phyloP scores from a whole-genome alignment of 163 green algal genomes.

The Chlamydomonas reinhardtii region DNA sequence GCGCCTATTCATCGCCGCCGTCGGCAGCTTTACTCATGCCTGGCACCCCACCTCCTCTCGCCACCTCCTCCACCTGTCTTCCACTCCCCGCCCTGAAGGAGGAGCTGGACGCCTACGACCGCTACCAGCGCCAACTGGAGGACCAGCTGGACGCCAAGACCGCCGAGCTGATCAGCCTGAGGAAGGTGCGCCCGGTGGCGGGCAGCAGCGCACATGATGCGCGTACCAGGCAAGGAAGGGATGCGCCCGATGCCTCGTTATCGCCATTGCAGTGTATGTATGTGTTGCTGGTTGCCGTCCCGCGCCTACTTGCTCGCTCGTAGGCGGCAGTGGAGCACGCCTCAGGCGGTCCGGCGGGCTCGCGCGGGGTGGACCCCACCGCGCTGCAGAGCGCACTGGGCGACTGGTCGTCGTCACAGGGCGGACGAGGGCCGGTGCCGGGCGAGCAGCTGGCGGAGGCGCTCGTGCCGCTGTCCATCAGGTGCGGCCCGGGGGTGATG shows the following conservation, averaged over 20 bases:
- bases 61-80: no score
- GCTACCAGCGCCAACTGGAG: conserved; percentile 86
- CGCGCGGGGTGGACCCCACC: not conserved
- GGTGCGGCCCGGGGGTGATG: not conserved
- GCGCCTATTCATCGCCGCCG: no score
- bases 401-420: conserved; percentile 19
- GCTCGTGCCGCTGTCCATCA: not conserved
- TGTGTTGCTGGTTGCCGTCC: not conserved
- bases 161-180: conserved; percentile 85
- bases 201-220: not conserved
- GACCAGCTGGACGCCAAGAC: conserved; percentile 92
- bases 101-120: conserved; percentile 92
- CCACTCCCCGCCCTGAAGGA: conserved; percentile 63
- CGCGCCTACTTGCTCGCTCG: no score
- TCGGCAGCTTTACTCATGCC: no score
- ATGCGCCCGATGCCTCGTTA: no score
- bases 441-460: not conserved
- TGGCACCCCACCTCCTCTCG: no score
- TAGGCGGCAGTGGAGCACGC: conserved; percentile 56
- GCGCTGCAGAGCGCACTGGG: conserved; percentile 42
- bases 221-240: no score
- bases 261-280: no score
- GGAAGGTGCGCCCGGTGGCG: conserved; percentile 4
- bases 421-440: not conserved
- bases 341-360: not conserved